Base-by-base conservation (phyloP, 2,329 filamentous ascomycete genomes). In the Xylariaceae sp. region DNA sequence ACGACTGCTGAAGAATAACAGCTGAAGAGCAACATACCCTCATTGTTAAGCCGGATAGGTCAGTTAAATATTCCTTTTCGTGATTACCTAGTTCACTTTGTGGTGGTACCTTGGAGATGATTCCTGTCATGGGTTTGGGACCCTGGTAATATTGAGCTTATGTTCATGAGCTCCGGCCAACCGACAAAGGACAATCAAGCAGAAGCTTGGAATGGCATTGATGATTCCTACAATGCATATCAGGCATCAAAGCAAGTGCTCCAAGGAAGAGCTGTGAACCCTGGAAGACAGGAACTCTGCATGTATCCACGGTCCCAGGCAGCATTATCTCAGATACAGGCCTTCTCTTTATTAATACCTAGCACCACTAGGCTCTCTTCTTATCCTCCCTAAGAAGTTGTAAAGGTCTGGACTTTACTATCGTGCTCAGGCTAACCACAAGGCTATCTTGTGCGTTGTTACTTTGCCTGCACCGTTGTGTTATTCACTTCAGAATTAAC, bases 61-160 rank as follows among this genome's bases (percentile, higher is more conserved):
- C 19, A 48, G 54, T 51, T 20, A 3, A 45, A 18, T 41, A 19
- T 52, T 54, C 40, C 48, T 40, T 60, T 52, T 44, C 7, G 12
- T 52, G 37, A 46, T 40, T 57, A 50, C 23, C 19, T 21, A 7
- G 12, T 53, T 42, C 2, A 14, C 10, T 7, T 23, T n/a, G 20
- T 12, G 26, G 46, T 50, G 41, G 20, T n/a, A n/a, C n/a, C 45
- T 54, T 29, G 42, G 49, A 49, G 26, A 42, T 42, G 32, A 37
- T 37, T 37, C 32, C 32, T 7, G 32, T 37, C 26, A 37, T 10
- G 32, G 32, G 3, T 7, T 14, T 16, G 14, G 3, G 3, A 10
- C 32, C 32, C 12, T 37, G 5, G 32, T 16, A 10, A 37, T 3
- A 37, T 10, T 47, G n/a, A n/a, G n/a, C n/a, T n/a, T n/a, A n/a